Evolutionary conservation across 495 filamentous ascomycete genomes (phyloP), one percentile per base, ranked within the genome.

Genomic region (Neurospora sp.): DNA sequence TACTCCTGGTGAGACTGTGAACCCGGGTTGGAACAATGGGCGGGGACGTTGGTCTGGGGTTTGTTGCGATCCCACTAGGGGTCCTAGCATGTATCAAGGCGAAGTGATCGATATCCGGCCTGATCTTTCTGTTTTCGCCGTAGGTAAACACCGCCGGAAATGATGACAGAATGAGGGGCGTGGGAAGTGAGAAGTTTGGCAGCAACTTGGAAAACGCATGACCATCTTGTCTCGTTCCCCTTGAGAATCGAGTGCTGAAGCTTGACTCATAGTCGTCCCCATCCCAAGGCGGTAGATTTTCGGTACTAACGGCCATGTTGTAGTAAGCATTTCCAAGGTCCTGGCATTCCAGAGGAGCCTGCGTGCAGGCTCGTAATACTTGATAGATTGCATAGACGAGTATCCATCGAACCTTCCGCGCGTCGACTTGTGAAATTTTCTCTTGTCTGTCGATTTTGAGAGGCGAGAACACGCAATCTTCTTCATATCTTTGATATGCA

Each of bases 331-430:
- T 76, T 2, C 74, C 75, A 9, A 75, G 73, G 18, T 80, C 80
- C n/a, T 74, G 71, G n/a, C 86, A 83, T 71, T 84, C 80, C 8
- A 77, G 37, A 18, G 86, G 83, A 0, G 77, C 60, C 10, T 79
- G 75, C 5, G 84, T 83, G 40, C 80, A 87, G 60, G 85, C 87
- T 12, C 85, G 86, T 38, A 93, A 83, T 5, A 89, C 87, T 76
- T 94, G 92, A 49, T 93, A 84, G 16, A 88, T 84, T 38, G 88
- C 86, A 74, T 94, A 94, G 39, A 93, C 85, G 46, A 93, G 77
- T 6, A 93, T 85, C 92, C 92, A 94, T 37, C 92, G 89, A 40
- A 90, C 86, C 75, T 89, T 90, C 31, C 90, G 87, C 20, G 87
- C 87, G 39, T 91, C 90, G 62, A 81, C 77, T n/a, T 80, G 83